A percentile compares a stretch with the other conserved stretches of the same genome.
These are phyloP conservation scores for Styphnolobium japonicum DNA, from an alignment of 306 rosid species.

Conservation along the genomic window DNA sequence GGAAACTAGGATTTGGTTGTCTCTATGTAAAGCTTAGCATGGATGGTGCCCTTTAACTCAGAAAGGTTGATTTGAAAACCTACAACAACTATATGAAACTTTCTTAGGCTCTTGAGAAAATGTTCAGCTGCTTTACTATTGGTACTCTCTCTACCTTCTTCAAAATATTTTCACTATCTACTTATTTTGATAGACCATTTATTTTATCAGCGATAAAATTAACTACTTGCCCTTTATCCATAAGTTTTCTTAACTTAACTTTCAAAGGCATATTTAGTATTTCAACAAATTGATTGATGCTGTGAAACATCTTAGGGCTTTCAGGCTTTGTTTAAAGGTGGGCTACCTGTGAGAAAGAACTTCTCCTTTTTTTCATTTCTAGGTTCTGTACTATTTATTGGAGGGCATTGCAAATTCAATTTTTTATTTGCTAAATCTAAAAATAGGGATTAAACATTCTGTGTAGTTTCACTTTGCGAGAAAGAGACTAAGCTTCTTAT, in stretches of 20 bases:
- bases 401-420: neutral
- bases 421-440: neutral
- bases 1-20: constrained; percentile 59
- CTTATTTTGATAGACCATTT: neutral
- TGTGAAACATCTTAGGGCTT: neutral
- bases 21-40: constrained; percentile 90
- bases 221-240: neutral
- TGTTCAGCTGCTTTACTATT: constrained; percentile 90
- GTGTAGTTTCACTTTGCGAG: neutral
- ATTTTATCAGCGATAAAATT: neutral
- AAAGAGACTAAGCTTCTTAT: neutral
- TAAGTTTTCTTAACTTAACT: neutral
- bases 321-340: neutral
- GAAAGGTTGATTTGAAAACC: constrained; percentile 84
- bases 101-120: constrained; percentile 87
- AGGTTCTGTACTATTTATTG: neutral
- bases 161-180: neutral
- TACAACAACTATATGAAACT: constrained; percentile 69
- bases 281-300: neutral
- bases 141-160: constrained; percentile 47
- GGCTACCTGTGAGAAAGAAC: neutral
- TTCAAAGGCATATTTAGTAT: neutral
- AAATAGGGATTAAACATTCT: neutral
- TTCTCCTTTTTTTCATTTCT: neutral
- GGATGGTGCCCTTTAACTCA: constrained; percentile 97